These are phyloP conservation scores for Hypoxylon cercidicola DNA, from an alignment of 495 filamentous ascomycete genomes.

Conservation along the genomic window DNA sequence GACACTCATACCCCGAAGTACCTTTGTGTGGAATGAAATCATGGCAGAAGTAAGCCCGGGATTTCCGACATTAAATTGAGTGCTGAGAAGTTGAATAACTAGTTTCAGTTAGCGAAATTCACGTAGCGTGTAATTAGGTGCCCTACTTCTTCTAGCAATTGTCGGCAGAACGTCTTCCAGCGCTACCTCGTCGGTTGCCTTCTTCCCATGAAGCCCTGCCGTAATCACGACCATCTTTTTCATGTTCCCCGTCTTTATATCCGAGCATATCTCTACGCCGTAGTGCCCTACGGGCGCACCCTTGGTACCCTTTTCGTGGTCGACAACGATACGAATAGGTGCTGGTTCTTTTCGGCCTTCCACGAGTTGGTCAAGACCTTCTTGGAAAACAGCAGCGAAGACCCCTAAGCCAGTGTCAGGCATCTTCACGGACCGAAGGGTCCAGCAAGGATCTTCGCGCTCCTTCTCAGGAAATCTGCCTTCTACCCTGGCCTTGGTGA, in stretches of 20 bases:
- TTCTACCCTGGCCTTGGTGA: conserved; percentile 86
- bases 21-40: conserved; percentile 74
- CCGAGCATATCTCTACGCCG: conserved; percentile 72
- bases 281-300: conserved; percentile 70
- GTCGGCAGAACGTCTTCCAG: conserved; percentile 73
- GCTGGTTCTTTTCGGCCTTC: conserved; percentile 68
- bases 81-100: conserved; percentile 72
- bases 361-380: conserved; percentile 61
- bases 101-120: conserved; percentile 31
- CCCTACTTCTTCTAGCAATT: conserved; percentile 73
- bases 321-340: conserved; percentile 68
- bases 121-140: not conserved
- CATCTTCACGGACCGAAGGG: conserved; percentile 72
- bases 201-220: conserved; percentile 69
- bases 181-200: conserved; percentile 74
- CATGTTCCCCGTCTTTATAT: conserved; percentile 57
- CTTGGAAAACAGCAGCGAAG: conserved; percentile 81
- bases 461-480: conserved; percentile 81
- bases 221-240: conserved; percentile 62
- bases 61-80: conserved; percentile 77
- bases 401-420: conserved; percentile 70
- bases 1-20: conserved; percentile 76
- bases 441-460: conserved; percentile 82
- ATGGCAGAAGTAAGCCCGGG: conserved; percentile 70
- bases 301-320: conserved; percentile 67